phyloP scores from a whole-genome alignment of 257 asterid genomes.

The Paraleonurus japonicus region DNA sequence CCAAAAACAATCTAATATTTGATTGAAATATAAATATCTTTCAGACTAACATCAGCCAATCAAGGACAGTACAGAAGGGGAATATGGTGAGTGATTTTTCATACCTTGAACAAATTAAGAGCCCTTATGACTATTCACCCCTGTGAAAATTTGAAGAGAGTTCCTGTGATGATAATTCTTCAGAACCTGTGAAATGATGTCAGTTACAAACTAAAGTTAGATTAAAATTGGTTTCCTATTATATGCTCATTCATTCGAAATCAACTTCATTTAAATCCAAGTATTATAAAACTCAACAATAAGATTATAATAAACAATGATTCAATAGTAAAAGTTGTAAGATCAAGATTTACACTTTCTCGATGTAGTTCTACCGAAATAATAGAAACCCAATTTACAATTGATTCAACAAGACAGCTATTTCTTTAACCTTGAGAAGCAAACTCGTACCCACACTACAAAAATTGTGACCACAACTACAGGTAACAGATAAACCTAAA shows the following conservation, averaged over 20 bases:
- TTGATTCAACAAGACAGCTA: conserved; percentile 10
- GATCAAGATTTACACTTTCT: conserved; percentile 13
- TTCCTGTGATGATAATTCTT: neutral
- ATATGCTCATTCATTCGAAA: neutral
- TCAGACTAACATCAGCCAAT: neutral
- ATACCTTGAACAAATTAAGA: neutral
- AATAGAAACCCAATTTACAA: conserved; percentile 16
- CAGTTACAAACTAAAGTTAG: conserved; percentile 16
- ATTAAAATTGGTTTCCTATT: neutral
- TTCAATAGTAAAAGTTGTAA: neutral
- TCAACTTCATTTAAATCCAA: neutral
- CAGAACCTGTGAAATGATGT: conserved; percentile 14
- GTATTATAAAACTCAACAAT: neutral
- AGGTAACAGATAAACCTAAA: neutral
- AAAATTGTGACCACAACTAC: conserved; percentile 3
- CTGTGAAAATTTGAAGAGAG: neutral
- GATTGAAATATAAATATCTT: neutral
- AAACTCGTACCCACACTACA: conserved; percentile 15
- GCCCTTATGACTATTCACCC: neutral
- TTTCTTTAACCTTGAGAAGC: conserved; percentile 12
- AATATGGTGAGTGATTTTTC: neutral
- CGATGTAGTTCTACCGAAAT: neutral
- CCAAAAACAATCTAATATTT: conserved; percentile 13
- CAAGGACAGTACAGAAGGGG: neutral
- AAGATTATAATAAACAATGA: neutral